Conservation (phyloP, 495 filamentous ascomycete species). For the Cryomyces minteri region DNA sequence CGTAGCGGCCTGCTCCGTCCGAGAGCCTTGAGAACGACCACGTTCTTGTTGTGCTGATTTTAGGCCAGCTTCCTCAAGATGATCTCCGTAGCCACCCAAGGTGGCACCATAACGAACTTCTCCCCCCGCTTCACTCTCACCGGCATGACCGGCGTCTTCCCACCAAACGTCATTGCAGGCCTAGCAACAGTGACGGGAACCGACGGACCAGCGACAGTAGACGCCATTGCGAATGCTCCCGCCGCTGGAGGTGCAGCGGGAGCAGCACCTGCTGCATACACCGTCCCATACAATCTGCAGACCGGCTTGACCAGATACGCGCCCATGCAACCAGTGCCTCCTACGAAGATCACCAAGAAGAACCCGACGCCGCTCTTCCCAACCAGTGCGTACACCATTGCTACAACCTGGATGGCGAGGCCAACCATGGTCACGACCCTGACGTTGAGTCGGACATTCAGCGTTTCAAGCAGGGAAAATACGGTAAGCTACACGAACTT, state of each 20-base stretch:
- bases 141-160: conserved; percentile 48
- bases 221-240: conserved; percentile 14
- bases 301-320: conserved; percentile 48
- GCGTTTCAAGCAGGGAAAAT: conserved; percentile 38
- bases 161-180: conserved; percentile 23
- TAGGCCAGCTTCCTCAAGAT: conserved; percentile 44
- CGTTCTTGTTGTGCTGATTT: neutral
- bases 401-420: conserved; percentile 33
- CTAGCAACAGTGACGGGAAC: conserved; percentile 26
- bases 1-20: conserved; percentile 2
- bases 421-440: conserved; percentile 41
- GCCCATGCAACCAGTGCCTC: conserved; percentile 51
- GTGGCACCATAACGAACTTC: conserved; percentile 37
- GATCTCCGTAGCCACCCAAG: conserved; percentile 29
- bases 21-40: neutral
- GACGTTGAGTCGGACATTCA: conserved; percentile 39
- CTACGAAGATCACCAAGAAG: conserved; percentile 41
- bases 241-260: conserved; percentile 6
- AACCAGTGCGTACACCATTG: conserved; percentile 40
- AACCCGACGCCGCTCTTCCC: conserved; percentile 37
- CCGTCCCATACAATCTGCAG: conserved; percentile 42
- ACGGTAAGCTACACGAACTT: conserved; percentile 31
- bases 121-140: conserved; percentile 45
- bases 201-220: conserved; percentile 22
- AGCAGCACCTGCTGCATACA: conserved; percentile 13